Conservation (phyloP, 1,284 basidiomycete genomes). For the Coniferiporia sulphurascens region DNA sequence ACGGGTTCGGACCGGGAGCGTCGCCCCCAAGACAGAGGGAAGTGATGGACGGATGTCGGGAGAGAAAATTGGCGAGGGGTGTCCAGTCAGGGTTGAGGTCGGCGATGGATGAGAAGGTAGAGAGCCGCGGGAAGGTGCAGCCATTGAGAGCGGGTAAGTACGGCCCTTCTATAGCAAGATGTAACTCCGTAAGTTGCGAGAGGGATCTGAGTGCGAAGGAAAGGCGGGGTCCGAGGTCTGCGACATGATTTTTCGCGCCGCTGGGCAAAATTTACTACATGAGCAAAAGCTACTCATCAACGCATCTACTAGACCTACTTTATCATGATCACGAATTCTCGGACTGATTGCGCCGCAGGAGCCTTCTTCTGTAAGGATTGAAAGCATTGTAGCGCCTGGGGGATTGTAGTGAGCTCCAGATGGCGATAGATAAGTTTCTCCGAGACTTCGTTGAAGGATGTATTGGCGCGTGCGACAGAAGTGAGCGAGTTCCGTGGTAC, state of each 20-base stretch:
- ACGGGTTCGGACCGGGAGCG: not conserved
- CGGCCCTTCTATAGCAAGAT: conserved; percentile 17
- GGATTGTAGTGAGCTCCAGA: conserved; percentile 13
- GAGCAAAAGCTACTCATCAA: not conserved
- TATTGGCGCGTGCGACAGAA: conserved; percentile 13
- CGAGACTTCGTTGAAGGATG: conserved; percentile 15
- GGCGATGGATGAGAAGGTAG: conserved; percentile 17
- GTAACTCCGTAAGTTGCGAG: conserved; percentile 14
- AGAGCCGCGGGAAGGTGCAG: conserved; percentile 15
- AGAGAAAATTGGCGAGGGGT: conserved; percentile 13
- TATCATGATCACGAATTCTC: conserved; percentile 18
- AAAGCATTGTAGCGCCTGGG: conserved; percentile 16
- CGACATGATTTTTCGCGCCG: conserved; percentile 2
- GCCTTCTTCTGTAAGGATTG: conserved; percentile 11
- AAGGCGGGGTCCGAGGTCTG: conserved; percentile 8
- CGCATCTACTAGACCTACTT: not conserved
- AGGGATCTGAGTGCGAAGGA: conserved; percentile 7
- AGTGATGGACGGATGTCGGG: conserved; percentile 15
- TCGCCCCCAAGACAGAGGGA: conserved; percentile 17
- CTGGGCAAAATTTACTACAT: not conserved
- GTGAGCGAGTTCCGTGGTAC: conserved; percentile 10
- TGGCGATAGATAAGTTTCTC: conserved; percentile 16
- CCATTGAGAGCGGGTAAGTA: conserved; percentile 15
- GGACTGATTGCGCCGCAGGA: conserved; percentile 12
- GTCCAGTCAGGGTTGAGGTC: conserved; percentile 14